Evolutionary conservation across 208 protist species (phyloP).

Genomic region (Porcisia hertigi): DNA sequence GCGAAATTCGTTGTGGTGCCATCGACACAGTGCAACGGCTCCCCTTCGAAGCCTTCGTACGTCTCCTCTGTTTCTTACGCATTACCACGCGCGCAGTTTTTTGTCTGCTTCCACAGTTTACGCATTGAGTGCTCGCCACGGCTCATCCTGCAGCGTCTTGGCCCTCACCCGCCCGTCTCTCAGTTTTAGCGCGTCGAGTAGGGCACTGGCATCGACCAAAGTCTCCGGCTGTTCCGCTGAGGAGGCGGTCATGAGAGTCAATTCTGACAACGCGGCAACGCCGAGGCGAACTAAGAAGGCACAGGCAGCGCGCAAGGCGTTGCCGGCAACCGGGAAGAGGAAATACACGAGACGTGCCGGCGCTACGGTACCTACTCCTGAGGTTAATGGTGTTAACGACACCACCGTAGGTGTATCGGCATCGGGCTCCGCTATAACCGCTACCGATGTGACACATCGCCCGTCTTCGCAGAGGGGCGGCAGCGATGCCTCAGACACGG

Average conservation of each 20-base stretch:
- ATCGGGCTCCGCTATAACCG: not conserved
- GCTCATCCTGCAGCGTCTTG: not conserved
- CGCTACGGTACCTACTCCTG: not conserved
- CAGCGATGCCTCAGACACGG: not conserved
- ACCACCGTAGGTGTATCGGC: not conserved
- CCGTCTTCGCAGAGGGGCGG: not conserved
- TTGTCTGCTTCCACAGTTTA: not conserved
- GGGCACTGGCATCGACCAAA: not conserved
- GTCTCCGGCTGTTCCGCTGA: not conserved
- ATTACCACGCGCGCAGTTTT: not conserved
- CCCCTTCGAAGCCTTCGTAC: not conserved
- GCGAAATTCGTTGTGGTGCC: not conserved
- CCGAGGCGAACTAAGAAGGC: not conserved
- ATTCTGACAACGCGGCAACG: not conserved
- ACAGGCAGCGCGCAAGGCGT: not conserved
- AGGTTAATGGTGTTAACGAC: not conserved
- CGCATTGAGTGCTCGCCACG: not conserved
- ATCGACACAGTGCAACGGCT: not conserved
- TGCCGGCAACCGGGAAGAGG: slow-evolving; percentile 1
- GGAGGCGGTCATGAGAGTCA: slow-evolving; percentile 1
- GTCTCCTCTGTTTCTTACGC: not conserved
- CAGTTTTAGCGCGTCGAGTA: not conserved
- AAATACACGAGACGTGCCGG: slow-evolving; percentile 9
- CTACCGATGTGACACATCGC: not conserved
- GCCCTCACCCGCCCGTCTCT: not conserved